Evolutionary conservation across 345 rosid species (phyloP).

Genomic region (Eucalyptus fibrosa): DNA sequence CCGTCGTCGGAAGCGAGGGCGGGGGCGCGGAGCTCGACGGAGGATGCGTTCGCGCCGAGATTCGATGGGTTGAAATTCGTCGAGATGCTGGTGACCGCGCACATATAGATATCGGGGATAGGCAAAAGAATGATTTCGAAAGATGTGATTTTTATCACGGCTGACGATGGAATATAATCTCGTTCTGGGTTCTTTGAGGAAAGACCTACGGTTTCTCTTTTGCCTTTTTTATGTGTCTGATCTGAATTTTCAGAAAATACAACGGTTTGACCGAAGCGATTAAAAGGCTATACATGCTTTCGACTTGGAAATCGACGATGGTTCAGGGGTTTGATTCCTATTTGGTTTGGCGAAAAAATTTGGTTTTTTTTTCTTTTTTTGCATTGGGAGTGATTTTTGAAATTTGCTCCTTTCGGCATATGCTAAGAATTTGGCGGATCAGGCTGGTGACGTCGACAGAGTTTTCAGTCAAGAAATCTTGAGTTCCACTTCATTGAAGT

Average conservation of each 20-base stretch:
- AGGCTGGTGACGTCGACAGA: too few species aligned
- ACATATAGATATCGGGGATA: neutral
- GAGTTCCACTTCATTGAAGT: neutral
- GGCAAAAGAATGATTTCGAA: neutral
- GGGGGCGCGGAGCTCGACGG: neutral
- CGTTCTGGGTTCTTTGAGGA: neutral
- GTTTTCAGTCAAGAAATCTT: neutral
- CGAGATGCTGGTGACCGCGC: conserved; percentile 24
- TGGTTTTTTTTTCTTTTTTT: too few species aligned
- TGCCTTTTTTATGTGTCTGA: neutral
- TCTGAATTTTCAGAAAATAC: neutral
- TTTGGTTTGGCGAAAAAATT: neutral
- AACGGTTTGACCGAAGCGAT: too few species aligned
- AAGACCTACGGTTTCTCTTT: neutral
- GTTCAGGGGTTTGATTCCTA: neutral
- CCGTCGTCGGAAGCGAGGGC: neutral
- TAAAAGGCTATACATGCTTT: too few species aligned
- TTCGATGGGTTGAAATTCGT: conserved; percentile 34
- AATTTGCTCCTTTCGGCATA: too few species aligned
- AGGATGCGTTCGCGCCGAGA: conserved; percentile 6
- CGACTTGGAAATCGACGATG: neutral
- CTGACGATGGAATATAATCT: neutral
- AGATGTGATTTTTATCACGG: neutral
- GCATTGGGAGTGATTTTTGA: too few species aligned
- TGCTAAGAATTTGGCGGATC: too few species aligned